phyloP scores from a whole-genome alignment of 805 yeast genomes.

The Wickerhamiella domercqiae region DNA sequence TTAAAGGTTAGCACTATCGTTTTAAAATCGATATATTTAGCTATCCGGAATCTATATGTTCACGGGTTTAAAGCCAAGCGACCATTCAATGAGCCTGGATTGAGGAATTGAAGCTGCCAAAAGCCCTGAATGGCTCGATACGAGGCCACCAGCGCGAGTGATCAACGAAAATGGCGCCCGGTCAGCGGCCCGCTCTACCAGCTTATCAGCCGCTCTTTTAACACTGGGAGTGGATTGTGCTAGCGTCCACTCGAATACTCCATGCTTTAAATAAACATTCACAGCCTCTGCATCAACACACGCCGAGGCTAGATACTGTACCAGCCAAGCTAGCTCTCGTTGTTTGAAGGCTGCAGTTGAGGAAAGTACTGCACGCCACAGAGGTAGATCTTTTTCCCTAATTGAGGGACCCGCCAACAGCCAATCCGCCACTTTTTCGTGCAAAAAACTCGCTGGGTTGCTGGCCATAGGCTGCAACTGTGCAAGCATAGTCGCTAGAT shows the following conservation, averaged over 20 bases:
- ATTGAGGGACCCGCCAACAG: constrained; percentile 40
- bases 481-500: constrained; percentile 42
- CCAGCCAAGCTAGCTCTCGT: constrained; percentile 51
- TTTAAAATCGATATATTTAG: no score
- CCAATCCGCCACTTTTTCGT: constrained; percentile 56
- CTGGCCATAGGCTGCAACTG: constrained; percentile 40
- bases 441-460: constrained; percentile 60
- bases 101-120: background rate
- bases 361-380: constrained; percentile 18
- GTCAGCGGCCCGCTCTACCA: constrained; percentile 10
- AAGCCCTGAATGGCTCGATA: no score
- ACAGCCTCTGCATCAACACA: constrained; percentile 37
- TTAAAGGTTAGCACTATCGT: no score
- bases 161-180: constrained; percentile 11
- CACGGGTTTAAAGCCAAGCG: no score
- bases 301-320: constrained; percentile 36
- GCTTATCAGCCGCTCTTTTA: constrained; percentile 5
- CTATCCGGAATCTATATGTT: no score
- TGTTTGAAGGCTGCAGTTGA: constrained; percentile 27
- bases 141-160: constrained; percentile 12
- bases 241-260: constrained; percentile 53
- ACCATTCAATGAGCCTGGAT: background rate
- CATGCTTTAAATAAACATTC: constrained; percentile 34
- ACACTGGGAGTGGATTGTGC: constrained; percentile 21
- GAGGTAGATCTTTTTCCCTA: constrained; percentile 30